Evolutionary conservation across 371 early-diverging fungal species (phyloP), one percentile per base, ranked within the genome.

Genomic region (Mucor saturninus): DNA sequence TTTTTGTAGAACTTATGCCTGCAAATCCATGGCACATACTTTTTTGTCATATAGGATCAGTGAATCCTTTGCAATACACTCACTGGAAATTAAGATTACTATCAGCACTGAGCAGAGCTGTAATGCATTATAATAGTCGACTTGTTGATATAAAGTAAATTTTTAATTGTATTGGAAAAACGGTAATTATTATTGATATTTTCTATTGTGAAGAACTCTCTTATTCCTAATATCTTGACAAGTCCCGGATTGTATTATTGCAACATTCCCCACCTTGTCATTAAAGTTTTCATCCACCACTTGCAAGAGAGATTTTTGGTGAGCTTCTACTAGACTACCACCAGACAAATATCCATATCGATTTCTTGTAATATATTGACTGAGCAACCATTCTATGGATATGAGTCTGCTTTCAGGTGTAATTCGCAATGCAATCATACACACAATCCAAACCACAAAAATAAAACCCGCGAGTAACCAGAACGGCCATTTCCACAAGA

Each of bases 351-450:
- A 43, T 13, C 43, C 11, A 13, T 5, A 43, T 10, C 15, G 43
- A 43, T 43, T 15, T 43, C 43, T 43, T 43, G 43, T 43, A 14
- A 43, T 43, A 43, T 43, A 43, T 14, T 43, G 43, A 15, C 15
- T 43, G 2, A 7, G 43, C 14, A 43, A 15, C 43, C 43, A 43
- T 14, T 43, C 43, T 43, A 43, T n/a, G 5, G 43, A 43, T 15
- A 43, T 43, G 15, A 43, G 5, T 43, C 43, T 43, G 15, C 43
- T 43, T 43, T 43, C 43, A 43, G 43, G 43, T 43, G 43, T 43
- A 5, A 43, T 15, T n/a, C 43, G 14, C 43, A 43, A 5, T 43
- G 14, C 5, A 14, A 43, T 5, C 43, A 43, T 43, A 43, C 43
- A 43, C 5, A 43, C 5, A 2, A 15, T 14, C 43, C 43, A 43